Evolutionary conservation across 208 protist species (phyloP), one percentile per base, ranked within the genome.

Genomic region (Leishmania tropica): DNA sequence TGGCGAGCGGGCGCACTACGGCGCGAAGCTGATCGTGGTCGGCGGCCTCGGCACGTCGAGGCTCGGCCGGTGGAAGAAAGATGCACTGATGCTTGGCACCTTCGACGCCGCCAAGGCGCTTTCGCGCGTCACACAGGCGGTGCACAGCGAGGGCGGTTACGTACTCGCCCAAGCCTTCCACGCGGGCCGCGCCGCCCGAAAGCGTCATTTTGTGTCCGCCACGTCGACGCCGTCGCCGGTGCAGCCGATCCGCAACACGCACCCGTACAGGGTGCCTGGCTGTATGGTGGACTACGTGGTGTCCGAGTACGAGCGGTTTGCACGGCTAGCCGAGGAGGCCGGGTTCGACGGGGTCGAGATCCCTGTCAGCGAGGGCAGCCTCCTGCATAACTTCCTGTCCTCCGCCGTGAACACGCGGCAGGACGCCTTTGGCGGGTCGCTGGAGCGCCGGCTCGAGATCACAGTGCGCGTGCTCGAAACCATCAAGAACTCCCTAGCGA

Each of bases 291-390:
- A 92, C 62, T 91, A 94, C 54, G 94, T 98, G 47, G 96, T 98
- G 24, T 93, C 91, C 19, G 91, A 98, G 86, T 98, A 97, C 83
- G 80, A 84, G 80, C 86, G 89, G 21, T 98, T 96, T 81, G 97
- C 96, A 19, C 81, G 81, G 42, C 90, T 99, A 17, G 98, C 98
- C n/a, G 85, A 97, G 81, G 93, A 93, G 73, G 98, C 96, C 0
- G 97, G 97, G 21, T 99, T 99, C 75, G 98, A 99, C 83, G 98
- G 97, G 35, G 90, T 99, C 8, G 98, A 99, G 87, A 92, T 99
- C 35, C 93, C 98, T 31, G 93, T 97, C 13, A 96, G 92, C 77
- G 96, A 99, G 78, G 97, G 98, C 51, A 97, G 94, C 47, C 87
- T 99, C 51, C 89, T 99, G 77, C 97, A 99, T 87, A 95, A 99